Conservation (phyloP, 139 green algal genomes). For the Chlamydomonas eustigma region DNA sequence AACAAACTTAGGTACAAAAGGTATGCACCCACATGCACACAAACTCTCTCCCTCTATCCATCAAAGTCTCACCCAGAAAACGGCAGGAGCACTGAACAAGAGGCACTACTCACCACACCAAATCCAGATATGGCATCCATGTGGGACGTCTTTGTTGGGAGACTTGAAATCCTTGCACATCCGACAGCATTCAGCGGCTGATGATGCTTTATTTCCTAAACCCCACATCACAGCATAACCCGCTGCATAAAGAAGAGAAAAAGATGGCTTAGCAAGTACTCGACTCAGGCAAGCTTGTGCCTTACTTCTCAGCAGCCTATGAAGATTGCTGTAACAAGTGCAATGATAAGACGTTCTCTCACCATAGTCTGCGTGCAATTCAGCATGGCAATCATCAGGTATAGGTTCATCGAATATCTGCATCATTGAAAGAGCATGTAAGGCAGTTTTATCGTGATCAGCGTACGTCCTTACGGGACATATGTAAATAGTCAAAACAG, state of each 20-base stretch:
- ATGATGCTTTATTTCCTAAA: constrained; percentile 34
- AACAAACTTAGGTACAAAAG: no score
- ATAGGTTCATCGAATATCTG: constrained; percentile 12
- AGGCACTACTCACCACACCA: constrained; percentile 33
- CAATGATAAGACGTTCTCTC: neutral
- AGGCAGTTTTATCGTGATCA: no score
- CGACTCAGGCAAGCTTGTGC: no score
- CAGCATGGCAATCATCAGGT: neutral
- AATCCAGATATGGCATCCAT: constrained; percentile 44
- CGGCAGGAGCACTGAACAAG: no score
- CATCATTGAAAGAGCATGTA: no score
- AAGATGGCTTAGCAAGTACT: no score
- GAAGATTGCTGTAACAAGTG: neutral
- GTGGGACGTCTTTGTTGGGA: neutral
- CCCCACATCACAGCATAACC: constrained; percentile 30
- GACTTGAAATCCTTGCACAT: constrained; percentile 35
- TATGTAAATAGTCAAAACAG: no score
- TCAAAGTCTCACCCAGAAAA: no score
- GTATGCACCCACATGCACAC: no score
- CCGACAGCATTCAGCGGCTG: constrained; percentile 40
- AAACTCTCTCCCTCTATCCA: no score
- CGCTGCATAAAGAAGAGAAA: neutral
- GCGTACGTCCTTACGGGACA: no score
- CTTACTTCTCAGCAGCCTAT: no score
- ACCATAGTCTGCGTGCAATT: constrained; percentile 6